Conservation (phyloP, 2,329 filamentous ascomycete genomes). For the Didymella keratinophila region DNA sequence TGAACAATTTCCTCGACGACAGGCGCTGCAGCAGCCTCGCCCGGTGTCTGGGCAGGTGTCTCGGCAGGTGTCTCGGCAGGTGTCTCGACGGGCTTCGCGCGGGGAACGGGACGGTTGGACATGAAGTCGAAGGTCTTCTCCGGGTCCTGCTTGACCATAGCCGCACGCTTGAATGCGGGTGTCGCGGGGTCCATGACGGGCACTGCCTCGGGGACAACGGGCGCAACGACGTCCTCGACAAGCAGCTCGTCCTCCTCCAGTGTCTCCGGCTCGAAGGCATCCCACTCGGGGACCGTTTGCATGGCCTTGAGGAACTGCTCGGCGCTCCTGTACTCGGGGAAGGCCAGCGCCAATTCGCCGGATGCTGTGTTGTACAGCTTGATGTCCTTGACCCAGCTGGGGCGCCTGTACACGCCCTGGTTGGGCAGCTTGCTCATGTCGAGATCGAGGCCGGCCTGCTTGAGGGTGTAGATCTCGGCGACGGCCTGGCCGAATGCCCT, state of each 20-base stretch:
- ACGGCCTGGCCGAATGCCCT: slow-evolving; percentile 62
- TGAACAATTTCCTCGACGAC: slow-evolving; percentile 51
- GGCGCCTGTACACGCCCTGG: slow-evolving; percentile 39
- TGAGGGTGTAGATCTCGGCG: slow-evolving; percentile 63
- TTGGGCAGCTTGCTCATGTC: slow-evolving; percentile 39
- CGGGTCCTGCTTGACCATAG: slow-evolving; percentile 39
- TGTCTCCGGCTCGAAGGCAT: slow-evolving; percentile 11
- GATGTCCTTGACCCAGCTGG: slow-evolving; percentile 41
- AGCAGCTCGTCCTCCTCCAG: slow-evolving; percentile 30
- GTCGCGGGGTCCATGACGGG: slow-evolving; percentile 41
- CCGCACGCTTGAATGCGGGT: slow-evolving; percentile 35
- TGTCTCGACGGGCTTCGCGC: slow-evolving; percentile 30
- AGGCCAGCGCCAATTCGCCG: slow-evolving; percentile 34
- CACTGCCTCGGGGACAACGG: slow-evolving; percentile 20
- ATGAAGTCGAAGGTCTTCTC: slow-evolving; percentile 49
- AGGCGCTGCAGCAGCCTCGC: slow-evolving; percentile 44
- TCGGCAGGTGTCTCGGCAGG: slow-evolving; percentile 24
- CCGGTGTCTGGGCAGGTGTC: slow-evolving; percentile 25
- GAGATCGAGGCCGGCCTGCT: slow-evolving; percentile 37
- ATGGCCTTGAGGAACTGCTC: slow-evolving; percentile 37
- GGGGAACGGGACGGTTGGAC: slow-evolving; percentile 46
- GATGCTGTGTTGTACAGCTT: slow-evolving; percentile 31
- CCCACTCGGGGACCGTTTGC: slow-evolving; percentile 31
- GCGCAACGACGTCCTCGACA: slow-evolving; percentile 31
- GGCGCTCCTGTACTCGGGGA: slow-evolving; percentile 30